These are phyloP conservation scores for Alternaria sp. DNA, from an alignment of 2,329 filamentous ascomycete species.

Conservation along the genomic window DNA sequence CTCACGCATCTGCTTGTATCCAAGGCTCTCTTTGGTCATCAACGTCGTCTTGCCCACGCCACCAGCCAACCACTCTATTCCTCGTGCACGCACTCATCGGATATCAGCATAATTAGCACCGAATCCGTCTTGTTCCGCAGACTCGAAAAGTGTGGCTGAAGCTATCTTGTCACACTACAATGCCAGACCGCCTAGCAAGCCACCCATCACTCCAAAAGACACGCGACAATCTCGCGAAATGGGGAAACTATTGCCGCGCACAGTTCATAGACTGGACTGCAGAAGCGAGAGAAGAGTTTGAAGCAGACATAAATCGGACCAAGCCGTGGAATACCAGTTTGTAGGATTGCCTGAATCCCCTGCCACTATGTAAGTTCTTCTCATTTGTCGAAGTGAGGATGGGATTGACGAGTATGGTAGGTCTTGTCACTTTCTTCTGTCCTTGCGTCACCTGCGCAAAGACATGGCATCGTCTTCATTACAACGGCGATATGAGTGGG, in stretches of 20 bases:
- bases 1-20: not conserved
- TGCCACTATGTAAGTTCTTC: conserved; percentile 5
- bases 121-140: not conserved
- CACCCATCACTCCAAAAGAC: not conserved
- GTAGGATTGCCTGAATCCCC: conserved; percentile 6
- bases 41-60: not conserved
- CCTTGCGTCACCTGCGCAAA: conserved; percentile 10
- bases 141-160: not conserved
- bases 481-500: not conserved
- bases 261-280: not conserved
- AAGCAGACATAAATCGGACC: not conserved
- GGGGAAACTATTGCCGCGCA: not conserved
- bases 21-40: not conserved
- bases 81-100: not conserved
- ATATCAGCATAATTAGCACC: not conserved
- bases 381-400: not conserved
- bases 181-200: not conserved
- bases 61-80: conserved; percentile 1
- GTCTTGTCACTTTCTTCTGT: conserved; percentile 4
- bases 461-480: conserved; percentile 7
- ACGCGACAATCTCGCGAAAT: not conserved
- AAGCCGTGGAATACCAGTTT: conserved; percentile 9
- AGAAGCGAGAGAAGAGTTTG: not conserved
- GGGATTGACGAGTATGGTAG: not conserved
- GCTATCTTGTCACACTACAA: not conserved